phyloP scores from a whole-genome alignment of 306 rosid species.

The Luffa acutangula region DNA sequence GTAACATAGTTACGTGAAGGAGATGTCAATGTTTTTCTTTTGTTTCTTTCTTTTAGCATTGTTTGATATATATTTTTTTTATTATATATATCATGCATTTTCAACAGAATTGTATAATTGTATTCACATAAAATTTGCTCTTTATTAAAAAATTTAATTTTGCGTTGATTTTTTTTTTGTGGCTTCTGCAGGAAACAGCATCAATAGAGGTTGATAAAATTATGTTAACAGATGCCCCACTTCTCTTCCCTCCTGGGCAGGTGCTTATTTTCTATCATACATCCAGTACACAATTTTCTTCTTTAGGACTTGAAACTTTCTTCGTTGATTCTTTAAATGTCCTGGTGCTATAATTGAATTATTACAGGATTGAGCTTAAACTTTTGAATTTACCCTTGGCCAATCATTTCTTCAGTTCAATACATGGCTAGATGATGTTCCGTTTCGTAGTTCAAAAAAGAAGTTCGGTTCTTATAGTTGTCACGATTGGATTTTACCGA shows the following conservation, averaged over 20 bases:
- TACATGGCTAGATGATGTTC: not conserved
- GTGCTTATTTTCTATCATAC: slow-evolving; percentile 23
- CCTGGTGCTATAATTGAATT: not conserved
- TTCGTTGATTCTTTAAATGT: not conserved
- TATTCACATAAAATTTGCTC: not conserved
- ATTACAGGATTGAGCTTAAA: not conserved
- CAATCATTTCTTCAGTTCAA: not conserved
- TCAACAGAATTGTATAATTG: not conserved
- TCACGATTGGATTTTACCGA: not conserved
- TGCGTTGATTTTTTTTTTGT: slow-evolving; percentile 11
- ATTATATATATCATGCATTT: not conserved
- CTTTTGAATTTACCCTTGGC: not conserved
- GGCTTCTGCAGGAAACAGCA: slow-evolving; percentile 50
- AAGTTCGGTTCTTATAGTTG: not conserved
- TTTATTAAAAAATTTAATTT: slow-evolving; percentile 1
- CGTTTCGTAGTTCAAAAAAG: not conserved
- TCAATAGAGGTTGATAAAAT: slow-evolving; percentile 66
- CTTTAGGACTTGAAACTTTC: not conserved
- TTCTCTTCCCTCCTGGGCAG: slow-evolving; percentile 93
- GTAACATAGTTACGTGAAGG: not conserved
- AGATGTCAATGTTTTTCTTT: not conserved
- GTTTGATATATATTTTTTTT: not conserved
- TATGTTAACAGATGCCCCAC: slow-evolving; percentile 96
- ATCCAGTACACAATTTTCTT: not conserved
- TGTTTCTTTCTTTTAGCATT: not conserved